Conservation (phyloP, 1,139 yeast genomes). For the Suhomyces anneliseae region DNA sequence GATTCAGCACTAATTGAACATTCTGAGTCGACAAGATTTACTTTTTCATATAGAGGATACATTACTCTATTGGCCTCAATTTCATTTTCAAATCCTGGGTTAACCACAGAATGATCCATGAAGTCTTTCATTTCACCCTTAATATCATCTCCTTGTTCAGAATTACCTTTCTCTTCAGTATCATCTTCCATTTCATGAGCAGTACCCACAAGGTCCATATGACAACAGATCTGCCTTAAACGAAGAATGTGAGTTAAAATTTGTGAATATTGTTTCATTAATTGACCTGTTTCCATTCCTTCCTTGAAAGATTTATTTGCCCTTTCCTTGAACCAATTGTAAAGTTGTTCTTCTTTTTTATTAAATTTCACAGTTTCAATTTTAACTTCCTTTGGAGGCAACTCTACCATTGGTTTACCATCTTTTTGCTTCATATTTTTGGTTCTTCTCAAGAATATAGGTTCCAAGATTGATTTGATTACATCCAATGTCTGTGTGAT, state of each 20-base stretch:
- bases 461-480: slow-evolving; percentile 81
- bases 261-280: slow-evolving; percentile 73
- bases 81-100: slow-evolving; percentile 34
- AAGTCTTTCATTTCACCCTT: slow-evolving; percentile 15
- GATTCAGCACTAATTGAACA: slow-evolving; percentile 82
- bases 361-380: slow-evolving; percentile 69
- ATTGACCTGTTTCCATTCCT: slow-evolving; percentile 64
- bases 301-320: slow-evolving; percentile 70
- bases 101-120: slow-evolving; percentile 12
- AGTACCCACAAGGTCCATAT: slow-evolving; percentile 60
- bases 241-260: slow-evolving; percentile 82
- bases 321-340: slow-evolving; percentile 65
- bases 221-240: slow-evolving; percentile 87
- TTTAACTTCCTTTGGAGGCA: slow-evolving; percentile 74
- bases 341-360: slow-evolving; percentile 63
- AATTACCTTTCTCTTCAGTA: slow-evolving; percentile 10
- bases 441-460: slow-evolving; percentile 80
- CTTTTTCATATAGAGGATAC: slow-evolving; percentile 25
- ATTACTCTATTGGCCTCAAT: slow-evolving; percentile 30
- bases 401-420: slow-evolving; percentile 72
- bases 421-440: slow-evolving; percentile 76
- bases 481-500: slow-evolving; percentile 75
- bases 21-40: slow-evolving; percentile 53
- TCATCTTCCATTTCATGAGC: slow-evolving; percentile 40
- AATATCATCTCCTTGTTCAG: slow-evolving; percentile 16